Evolutionary conservation across 192 early-diverging fungal genomes (phyloP).

Genomic region (Backusella macrospora): DNA sequence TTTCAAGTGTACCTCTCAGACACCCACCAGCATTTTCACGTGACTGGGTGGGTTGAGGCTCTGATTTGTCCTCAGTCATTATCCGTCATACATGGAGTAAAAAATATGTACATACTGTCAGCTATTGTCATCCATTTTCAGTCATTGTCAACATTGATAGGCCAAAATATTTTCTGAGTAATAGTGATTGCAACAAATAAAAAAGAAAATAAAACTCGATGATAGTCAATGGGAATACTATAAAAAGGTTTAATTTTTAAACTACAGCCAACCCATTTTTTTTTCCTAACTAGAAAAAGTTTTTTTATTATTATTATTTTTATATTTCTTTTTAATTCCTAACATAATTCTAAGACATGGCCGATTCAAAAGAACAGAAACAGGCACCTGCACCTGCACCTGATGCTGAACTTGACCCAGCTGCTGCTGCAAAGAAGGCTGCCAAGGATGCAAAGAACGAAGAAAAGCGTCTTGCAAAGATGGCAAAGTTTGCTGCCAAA

Average conservation of each 20-base stretch:
- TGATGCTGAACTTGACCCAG: slow-evolving; percentile 17
- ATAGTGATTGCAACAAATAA: no score
- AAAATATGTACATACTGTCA: no score
- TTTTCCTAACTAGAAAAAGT: not conserved
- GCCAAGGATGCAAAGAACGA: slow-evolving; percentile 92
- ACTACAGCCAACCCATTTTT: not conserved
- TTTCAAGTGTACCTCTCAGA: no score
- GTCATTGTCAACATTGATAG: no score
- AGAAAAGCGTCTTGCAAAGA: slow-evolving; percentile 88
- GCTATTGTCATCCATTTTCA: no score
- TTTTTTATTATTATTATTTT: not conserved
- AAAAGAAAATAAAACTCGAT: no score
- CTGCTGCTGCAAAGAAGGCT: slow-evolving; percentile 51
- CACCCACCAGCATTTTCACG: no score
- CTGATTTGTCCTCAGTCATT: no score
- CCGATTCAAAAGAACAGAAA: slow-evolving; percentile 17
- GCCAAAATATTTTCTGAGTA: no score
- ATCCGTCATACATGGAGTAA: no score
- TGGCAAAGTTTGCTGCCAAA: slow-evolving; percentile 92
- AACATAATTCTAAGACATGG: not conserved
- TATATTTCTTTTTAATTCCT: not conserved
- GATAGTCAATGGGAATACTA: not conserved
- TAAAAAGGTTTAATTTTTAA: not conserved
- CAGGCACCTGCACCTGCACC: not conserved
- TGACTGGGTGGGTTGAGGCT: no score